Evolutionary conservation across 176 grass and related monocot genomes (phyloP), one percentile per base, ranked within the genome.

Genomic region (Ensete ventricosum): DNA sequence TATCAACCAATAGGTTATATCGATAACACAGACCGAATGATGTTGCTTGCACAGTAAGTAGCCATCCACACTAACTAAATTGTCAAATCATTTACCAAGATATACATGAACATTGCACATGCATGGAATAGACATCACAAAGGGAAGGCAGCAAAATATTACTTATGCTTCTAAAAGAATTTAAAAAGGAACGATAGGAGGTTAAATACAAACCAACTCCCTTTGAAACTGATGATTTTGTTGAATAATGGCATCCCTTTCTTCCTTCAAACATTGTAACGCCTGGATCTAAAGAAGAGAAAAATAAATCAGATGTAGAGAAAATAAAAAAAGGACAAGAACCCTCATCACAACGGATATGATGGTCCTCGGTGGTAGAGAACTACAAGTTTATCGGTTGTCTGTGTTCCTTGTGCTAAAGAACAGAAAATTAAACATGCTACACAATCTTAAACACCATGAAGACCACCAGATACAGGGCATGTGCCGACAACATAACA

Each of bases 161-260:
- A 62, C 10, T 60, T 78, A 74, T 0, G 53, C 6, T 53, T 66
- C 62, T 11, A 55, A 81, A 13, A 1, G 16, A 9, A 68, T 62
- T 43, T 54, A 70, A 69, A 79, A 77, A 52, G 29, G 25, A 2
- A 55, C 67, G 52, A 74, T 1, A 58, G 69, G 22, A 12, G 29
- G 16, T 9, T 55, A 26, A 73, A 74, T 55, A 55, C 72, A 27
- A 55, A 99, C 95, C 88, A 99, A 50, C 85, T 99, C 95, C 55
- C 88, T 82, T 78, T 89, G 88, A 70, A 99, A 84, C 77, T 99
- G 95, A 53, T 91, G 79, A 81, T 93, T 99, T 87, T 91, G 86
- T 73, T 91, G 90, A 81, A 99, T 68, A 80, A 78, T 87, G 63
- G n/a, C 80, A 84, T 99, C 91, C 71, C 84, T 99, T 80, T 94